These are phyloP conservation scores for Verticillium albo-atrum DNA, from an alignment of 2,329 filamentous ascomycete species.

Conservation along the genomic window DNA sequence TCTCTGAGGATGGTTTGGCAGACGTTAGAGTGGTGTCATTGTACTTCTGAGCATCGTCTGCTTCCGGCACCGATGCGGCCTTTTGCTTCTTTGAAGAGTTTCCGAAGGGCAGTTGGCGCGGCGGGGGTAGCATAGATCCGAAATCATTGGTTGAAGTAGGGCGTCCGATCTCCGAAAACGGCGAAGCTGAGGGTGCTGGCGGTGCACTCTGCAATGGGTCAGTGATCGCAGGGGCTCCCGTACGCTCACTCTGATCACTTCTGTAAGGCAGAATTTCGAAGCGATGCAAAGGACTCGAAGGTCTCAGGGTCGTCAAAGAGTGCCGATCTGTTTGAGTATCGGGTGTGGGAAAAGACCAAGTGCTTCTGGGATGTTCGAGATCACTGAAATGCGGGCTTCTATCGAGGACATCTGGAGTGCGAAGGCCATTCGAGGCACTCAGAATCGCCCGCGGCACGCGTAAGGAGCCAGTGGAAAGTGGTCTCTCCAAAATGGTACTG, in stretches of 20 bases:
- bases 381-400: neutral
- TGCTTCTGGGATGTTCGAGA: neutral
- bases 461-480: neutral
- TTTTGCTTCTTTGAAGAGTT: neutral
- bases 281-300: neutral
- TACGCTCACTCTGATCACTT: neutral
- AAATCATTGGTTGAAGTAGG: neutral
- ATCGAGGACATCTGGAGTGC: neutral
- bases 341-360: neutral
- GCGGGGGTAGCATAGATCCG: neutral
- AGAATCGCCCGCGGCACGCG: neutral
- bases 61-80: too few species aligned
- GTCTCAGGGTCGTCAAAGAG: neutral
- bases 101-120: neutral
- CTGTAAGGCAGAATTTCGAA: neutral
- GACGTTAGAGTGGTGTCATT: neutral
- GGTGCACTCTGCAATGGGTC: neutral
- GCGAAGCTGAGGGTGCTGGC: neutral
- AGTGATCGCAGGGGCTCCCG: neutral
- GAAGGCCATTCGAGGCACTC: neutral
- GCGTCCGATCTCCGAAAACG: neutral
- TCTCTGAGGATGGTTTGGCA: neutral
- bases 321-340: neutral
- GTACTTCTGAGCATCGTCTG: neutral
- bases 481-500: neutral